These are phyloP conservation scores for Mycena sp. DNA, from an alignment of 1,284 basidiomycete genomes.

Conservation along the genomic window DNA sequence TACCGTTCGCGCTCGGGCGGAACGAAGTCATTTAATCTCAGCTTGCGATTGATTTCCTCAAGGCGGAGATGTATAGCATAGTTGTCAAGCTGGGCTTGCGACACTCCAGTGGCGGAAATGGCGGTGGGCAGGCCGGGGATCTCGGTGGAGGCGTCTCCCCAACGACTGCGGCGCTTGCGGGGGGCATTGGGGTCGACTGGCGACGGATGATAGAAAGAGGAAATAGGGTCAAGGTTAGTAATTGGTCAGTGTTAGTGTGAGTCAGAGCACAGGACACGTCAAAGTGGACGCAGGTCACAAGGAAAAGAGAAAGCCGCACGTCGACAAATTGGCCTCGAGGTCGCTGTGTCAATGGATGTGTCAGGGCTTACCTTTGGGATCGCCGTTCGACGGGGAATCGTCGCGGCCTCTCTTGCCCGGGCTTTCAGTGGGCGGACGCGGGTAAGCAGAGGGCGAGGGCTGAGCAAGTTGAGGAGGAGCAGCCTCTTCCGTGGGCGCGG, in stretches of 20 bases:
- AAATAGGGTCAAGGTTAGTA: constrained; percentile 65
- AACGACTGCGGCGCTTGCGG: constrained; percentile 94
- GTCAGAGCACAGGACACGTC: constrained; percentile 31
- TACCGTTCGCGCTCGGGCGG: constrained; percentile 95
- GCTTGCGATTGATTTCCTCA: constrained; percentile 97
- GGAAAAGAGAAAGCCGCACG: constrained; percentile 31
- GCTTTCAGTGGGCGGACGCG: constrained; percentile 67
- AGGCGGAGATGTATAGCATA: constrained; percentile 95
- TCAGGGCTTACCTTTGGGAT: constrained; percentile 64
- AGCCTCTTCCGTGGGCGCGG: constrained; percentile 78
- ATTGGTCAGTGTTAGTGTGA: constrained; percentile 59
- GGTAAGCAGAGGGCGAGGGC: constrained; percentile 84
- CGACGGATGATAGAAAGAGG: constrained; percentile 42
- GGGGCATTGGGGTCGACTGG: constrained; percentile 82
- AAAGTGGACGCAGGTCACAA: constrained; percentile 29
- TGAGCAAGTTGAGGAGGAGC: constrained; percentile 85
- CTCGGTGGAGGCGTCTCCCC: constrained; percentile 93
- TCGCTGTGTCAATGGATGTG: constrained; percentile 39
- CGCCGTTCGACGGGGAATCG: constrained; percentile 59
- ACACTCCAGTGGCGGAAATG: constrained; percentile 90
- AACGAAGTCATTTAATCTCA: constrained; percentile 93
- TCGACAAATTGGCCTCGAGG: constrained; percentile 36
- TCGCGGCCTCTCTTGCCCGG: constrained; percentile 67
- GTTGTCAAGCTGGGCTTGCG: constrained; percentile 92
- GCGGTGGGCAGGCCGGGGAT: constrained; percentile 92